Evolutionary conservation across 116 monocot genomes (phyloP), one percentile per base, ranked within the genome.

Genomic region (Trichopus zeylanicus): DNA sequence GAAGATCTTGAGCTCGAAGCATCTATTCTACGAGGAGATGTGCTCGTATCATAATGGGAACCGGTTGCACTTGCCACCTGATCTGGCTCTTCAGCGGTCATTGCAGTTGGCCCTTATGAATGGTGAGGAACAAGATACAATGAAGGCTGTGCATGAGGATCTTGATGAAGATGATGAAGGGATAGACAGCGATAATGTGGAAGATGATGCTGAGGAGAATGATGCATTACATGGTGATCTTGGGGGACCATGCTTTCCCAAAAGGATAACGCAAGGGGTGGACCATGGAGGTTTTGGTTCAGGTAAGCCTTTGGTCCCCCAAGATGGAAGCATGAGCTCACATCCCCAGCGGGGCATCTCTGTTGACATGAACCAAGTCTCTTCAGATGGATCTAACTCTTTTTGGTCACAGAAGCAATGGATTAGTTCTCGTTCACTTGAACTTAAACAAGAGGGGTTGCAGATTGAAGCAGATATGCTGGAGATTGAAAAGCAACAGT

Each of bases 11-110:
- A 80, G 73, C 53, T 94, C 94, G 7, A 94, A 94, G 69, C 89
- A 94, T 57, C 80, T 94, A 38, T 94, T 94, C 56, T 94, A 94
- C 26, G 94, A 94, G 31, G 94, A 94, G 64, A 89, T 94, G 94
- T 94, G 94, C 66, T 94, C 94, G 2, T 94, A 86, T 46, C 94
- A 94, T 52, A 94, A 94, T 31, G 59, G 80, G 8, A 94, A 89
- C 54, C 71, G 86, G 48, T 35, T 85, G 64, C 82, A 86, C 71
- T 69, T 94, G 33, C 94, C 94, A 46, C 62, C 77, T 29, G 86
- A 89, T 60, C 94, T 71, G 1, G 77, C 74, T 31, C 72, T 91
- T 46, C 82, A 82, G 58, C 67, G 67, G 6, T 80, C 86, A 3
- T 34, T 91, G 63, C 86, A 82, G 67, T 33, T 74, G 60, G 91